Evolutionary conservation across 2,329 filamentous ascomycete species (phyloP).

Genomic region (Helminthosporium solani): DNA sequence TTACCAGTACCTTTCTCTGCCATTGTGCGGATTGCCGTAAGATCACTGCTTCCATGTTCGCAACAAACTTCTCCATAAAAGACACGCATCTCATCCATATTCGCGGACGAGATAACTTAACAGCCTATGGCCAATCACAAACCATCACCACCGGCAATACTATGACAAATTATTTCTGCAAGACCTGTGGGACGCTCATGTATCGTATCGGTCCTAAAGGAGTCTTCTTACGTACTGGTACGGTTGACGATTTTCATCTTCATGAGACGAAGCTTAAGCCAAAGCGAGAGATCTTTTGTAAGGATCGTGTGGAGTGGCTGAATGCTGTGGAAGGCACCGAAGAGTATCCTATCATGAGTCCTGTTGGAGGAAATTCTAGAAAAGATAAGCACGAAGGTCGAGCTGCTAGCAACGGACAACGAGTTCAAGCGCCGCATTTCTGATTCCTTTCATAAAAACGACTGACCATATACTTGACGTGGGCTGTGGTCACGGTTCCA

Average conservation of each 20-base stretch:
- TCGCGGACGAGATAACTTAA: constrained; percentile 54
- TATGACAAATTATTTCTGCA: constrained; percentile 62
- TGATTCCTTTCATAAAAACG: too few relatives aligned
- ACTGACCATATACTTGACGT: too few relatives aligned
- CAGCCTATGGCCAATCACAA: constrained; percentile 42
- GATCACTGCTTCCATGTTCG: constrained; percentile 62
- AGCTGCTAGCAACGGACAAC: too few relatives aligned
- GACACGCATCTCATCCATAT: constrained; percentile 51
- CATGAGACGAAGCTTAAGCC: constrained; percentile 60
- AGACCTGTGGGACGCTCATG: constrained; percentile 61
- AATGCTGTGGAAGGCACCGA: not conserved
- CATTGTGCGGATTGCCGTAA: constrained; percentile 64
- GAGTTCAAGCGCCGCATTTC: too few relatives aligned
- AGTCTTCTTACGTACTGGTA: constrained; percentile 58
- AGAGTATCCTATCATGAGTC: not conserved
- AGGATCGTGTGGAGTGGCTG: constrained; percentile 56
- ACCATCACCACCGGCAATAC: constrained; percentile 45
- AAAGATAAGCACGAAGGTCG: too few relatives aligned
- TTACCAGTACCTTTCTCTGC: constrained; percentile 58
- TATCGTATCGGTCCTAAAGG: constrained; percentile 55
- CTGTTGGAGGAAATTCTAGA: too few relatives aligned
- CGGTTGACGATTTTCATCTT: constrained; percentile 61
- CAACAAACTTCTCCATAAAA: constrained; percentile 55
- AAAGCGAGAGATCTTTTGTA: constrained; percentile 53
- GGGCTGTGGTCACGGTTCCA: too few relatives aligned